Conservation (phyloP, 441 rosid species). For the Brassica balearica region DNA sequence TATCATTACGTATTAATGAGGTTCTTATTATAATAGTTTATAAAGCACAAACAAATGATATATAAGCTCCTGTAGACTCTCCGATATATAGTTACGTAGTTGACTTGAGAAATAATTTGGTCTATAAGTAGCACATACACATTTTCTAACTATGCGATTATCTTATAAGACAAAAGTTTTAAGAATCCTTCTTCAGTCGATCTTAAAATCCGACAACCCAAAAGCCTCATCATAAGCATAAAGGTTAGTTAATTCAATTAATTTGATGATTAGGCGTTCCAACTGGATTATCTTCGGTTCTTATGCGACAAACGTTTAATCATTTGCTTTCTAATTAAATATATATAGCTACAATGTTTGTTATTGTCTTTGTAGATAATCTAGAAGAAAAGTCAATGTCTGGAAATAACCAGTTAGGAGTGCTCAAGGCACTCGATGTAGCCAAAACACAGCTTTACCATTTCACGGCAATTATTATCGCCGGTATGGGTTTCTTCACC, state of each 20-base stretch:
- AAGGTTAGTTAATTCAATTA: slow-evolving; percentile 27
- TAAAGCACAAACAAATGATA: slow-evolving; percentile 17
- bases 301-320: neutral
- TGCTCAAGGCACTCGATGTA: slow-evolving; percentile 65
- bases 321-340: neutral
- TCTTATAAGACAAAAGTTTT: slow-evolving; percentile 15
- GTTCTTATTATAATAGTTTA: slow-evolving; percentile 17
- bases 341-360: neutral
- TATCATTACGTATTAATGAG: slow-evolving; percentile 23
- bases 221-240: neutral
- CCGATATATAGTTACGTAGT: slow-evolving; percentile 24
- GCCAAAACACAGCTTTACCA: slow-evolving; percentile 73
- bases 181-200: neutral
- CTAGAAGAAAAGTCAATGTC: slow-evolving; percentile 13
- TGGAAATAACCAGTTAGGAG: slow-evolving; percentile 40
- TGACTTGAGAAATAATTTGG: slow-evolving; percentile 35
- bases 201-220: neutral
- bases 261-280: neutral
- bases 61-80: slow-evolving; percentile 18
- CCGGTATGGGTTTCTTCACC: slow-evolving; percentile 86
- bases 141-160: slow-evolving; percentile 29
- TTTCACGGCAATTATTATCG: slow-evolving; percentile 66
- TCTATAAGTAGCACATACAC: slow-evolving; percentile 22
- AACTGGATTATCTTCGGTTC: neutral
- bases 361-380: slow-evolving; percentile 7